Evolutionary conservation across 2,329 filamentous ascomycete species (phyloP).

Genomic region (Xylariaceae sp.): DNA sequence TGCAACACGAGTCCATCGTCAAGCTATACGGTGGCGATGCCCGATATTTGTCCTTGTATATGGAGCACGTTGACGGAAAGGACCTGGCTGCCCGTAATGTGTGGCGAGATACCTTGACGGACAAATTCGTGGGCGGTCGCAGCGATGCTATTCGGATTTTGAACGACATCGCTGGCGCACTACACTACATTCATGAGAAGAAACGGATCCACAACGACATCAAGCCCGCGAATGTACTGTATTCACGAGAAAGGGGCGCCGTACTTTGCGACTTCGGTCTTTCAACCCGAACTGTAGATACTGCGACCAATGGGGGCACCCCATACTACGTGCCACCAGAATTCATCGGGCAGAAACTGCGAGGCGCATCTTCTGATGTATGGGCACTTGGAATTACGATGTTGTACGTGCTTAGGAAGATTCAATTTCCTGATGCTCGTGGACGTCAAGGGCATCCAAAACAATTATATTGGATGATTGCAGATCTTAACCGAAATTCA

Average conservation of each 20-base stretch:
- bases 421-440: constrained; percentile 51
- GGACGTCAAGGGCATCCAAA: constrained; percentile 44
- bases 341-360: constrained; percentile 52
- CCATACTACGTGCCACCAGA: constrained; percentile 61
- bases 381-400: constrained; percentile 59
- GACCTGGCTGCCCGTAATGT: constrained; percentile 47
- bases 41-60: constrained; percentile 56
- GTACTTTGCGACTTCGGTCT: constrained; percentile 60
- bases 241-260: constrained; percentile 54
- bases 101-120: constrained; percentile 46
- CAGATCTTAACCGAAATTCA: constrained; percentile 45
- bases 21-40: constrained; percentile 57
- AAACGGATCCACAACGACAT: constrained; percentile 58
- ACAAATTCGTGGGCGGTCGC: constrained; percentile 48
- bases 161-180: constrained; percentile 49
- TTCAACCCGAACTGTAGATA: constrained; percentile 44
- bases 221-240: constrained; percentile 59
- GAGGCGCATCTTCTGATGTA: constrained; percentile 53
- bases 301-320: constrained; percentile 51
- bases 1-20: constrained; percentile 56
- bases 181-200: constrained; percentile 53
- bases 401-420: constrained; percentile 55
- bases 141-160: constrained; percentile 50
- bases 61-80: constrained; percentile 57
- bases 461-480: constrained; percentile 56